Evolutionary conservation across 306 rosid genomes (phyloP).

Genomic region (Begonia loranthoides): DNA sequence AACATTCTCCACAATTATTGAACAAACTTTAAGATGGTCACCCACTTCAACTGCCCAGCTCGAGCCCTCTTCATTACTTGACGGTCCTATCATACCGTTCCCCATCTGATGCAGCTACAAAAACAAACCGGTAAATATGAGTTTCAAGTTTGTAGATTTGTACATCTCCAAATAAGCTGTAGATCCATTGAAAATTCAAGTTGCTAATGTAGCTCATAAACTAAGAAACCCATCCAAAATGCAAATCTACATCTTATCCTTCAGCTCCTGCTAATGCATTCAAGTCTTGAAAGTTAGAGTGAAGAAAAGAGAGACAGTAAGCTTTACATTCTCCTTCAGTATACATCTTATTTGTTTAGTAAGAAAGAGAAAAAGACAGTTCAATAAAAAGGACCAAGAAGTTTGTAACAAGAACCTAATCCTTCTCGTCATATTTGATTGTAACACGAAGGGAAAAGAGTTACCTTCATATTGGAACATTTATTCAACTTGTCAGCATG

Average conservation of each 20-base stretch:
- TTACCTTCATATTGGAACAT: slow-evolving; percentile 48
- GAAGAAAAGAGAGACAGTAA: too few relatives aligned
- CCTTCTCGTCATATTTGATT: too few relatives aligned
- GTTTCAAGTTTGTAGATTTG: not conserved
- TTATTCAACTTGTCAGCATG: slow-evolving; percentile 78
- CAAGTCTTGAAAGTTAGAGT: too few relatives aligned
- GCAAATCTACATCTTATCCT: too few relatives aligned
- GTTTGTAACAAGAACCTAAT: too few relatives aligned
- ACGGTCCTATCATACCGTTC: slow-evolving; percentile 40
- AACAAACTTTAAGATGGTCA: slow-evolving; percentile 76
- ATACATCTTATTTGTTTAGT: too few relatives aligned
- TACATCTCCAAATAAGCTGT: not conserved
- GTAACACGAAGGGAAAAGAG: too few relatives aligned
- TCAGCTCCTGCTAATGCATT: too few relatives aligned
- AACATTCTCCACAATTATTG: slow-evolving; percentile 72
- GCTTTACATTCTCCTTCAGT: too few relatives aligned
- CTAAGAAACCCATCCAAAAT: too few relatives aligned
- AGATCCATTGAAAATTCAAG: not conserved
- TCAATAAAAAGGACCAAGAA: too few relatives aligned
- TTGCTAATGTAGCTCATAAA: not conserved
- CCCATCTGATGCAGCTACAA: slow-evolving; percentile 48
- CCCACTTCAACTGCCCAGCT: slow-evolving; percentile 99
- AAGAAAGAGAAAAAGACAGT: too few relatives aligned
- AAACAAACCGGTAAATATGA: slow-evolving; percentile 7
- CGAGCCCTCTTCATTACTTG: slow-evolving; percentile 60